These are phyloP conservation scores for Candida xiaguanensis DNA, from an alignment of 805 yeast species.

Conservation along the genomic window DNA sequence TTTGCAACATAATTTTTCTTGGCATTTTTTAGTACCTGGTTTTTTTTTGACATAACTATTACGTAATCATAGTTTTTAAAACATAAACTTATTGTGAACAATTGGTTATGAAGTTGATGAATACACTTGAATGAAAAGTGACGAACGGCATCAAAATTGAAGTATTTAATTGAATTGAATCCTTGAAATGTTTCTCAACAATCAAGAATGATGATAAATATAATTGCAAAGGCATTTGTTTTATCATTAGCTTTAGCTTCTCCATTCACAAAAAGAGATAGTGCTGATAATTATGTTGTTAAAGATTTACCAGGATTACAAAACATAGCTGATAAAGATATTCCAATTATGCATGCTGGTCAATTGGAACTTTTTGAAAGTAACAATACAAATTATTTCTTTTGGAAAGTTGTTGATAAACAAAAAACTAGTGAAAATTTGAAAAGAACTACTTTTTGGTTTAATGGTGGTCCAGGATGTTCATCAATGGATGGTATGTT, in stretches of 20 bases:
- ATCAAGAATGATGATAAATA: background rate
- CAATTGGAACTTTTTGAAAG: constrained; percentile 55
- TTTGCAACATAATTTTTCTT: too few relatives aligned
- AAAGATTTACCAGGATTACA: constrained; percentile 36
- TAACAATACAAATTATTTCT: constrained; percentile 60
- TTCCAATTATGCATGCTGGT: constrained; percentile 61
- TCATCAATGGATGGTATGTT: constrained; percentile 97
- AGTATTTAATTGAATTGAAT: background rate
- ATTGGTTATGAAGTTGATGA: too few relatives aligned
- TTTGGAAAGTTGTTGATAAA: constrained; percentile 61
- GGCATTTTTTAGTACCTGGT: too few relatives aligned
- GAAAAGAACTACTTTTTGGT: constrained; percentile 69
- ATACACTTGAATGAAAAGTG: too few relatives aligned
- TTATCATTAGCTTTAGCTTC: background rate
- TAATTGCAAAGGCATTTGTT: background rate
- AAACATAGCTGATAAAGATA: constrained; percentile 25
- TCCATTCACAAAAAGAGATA: background rate
- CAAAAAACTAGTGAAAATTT: constrained; percentile 20
- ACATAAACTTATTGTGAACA: too few relatives aligned
- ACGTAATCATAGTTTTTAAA: too few relatives aligned
- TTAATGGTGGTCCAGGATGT: constrained; percentile 98
- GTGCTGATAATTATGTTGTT: constrained; percentile 19
- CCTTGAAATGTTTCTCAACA: background rate
- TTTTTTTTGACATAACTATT: too few relatives aligned
- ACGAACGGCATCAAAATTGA: background rate